phyloP scores from a whole-genome alignment of 2,329 filamentous ascomycete species.

The Penicillium glabrum region DNA sequence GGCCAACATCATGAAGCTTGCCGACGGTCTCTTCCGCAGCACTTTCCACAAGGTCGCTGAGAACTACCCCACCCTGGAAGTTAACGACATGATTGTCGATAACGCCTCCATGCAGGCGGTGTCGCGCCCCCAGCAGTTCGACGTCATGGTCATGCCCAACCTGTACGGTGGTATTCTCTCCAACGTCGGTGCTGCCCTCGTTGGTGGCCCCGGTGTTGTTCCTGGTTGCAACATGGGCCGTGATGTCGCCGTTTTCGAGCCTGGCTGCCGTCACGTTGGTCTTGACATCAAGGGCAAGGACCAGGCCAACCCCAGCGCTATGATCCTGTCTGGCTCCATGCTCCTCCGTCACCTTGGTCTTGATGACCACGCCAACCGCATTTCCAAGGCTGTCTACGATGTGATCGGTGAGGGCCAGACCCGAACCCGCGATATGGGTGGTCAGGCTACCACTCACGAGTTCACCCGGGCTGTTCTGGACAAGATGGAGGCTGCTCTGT shows the following conservation, averaged over 20 bases:
- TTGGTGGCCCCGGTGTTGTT: slow-evolving; percentile 94
- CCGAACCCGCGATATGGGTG: slow-evolving; percentile 95
- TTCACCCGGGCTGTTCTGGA: slow-evolving; percentile 93
- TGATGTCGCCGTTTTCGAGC: slow-evolving; percentile 97
- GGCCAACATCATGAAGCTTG: slow-evolving; percentile 99
- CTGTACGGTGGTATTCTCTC: slow-evolving; percentile 97
- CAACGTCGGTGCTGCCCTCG: slow-evolving; percentile 96
- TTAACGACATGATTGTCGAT: slow-evolving; percentile 99
- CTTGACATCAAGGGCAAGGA: slow-evolving; percentile 99
- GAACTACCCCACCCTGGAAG: slow-evolving; percentile 93
- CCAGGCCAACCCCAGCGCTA: slow-evolving; percentile 95
- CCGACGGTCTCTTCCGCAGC: slow-evolving; percentile 96
- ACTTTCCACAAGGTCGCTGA: slow-evolving; percentile 92
- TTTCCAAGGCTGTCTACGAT: slow-evolving; percentile 77
- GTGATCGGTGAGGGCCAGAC: slow-evolving; percentile 85
- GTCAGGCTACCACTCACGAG: slow-evolving; percentile 82
- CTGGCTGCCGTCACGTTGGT: slow-evolving; percentile 97
- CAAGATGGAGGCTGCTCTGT: slow-evolving; percentile 80
- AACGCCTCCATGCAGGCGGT: slow-evolving; percentile 99
- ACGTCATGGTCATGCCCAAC: slow-evolving; percentile 99
- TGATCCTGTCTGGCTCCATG: slow-evolving; percentile 95
- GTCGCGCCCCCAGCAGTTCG: slow-evolving; percentile 93
- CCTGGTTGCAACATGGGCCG: slow-evolving; percentile 99
- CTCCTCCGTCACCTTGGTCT: slow-evolving; percentile 94
- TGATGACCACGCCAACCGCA: slow-evolving; percentile 97